Conservation (phyloP, 2,329 filamentous ascomycete genomes). For the Diaporthe citriasiana region DNA sequence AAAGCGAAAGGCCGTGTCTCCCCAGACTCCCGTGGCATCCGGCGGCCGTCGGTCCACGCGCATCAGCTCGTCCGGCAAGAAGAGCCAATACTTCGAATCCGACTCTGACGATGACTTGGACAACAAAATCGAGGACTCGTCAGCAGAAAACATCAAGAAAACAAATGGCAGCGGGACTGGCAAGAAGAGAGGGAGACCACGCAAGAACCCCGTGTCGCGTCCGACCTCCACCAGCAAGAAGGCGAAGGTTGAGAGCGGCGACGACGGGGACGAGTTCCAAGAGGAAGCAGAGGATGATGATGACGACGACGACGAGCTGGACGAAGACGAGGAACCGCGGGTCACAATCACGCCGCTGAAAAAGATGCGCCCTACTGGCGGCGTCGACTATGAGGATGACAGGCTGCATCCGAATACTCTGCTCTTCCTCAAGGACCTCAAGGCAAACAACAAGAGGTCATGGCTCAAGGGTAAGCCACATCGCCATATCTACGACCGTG, state of each 20-base stretch:
- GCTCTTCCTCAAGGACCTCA: slow-evolving; percentile 70
- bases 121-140: neutral
- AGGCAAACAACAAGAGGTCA: slow-evolving; percentile 69
- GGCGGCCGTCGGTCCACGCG: slow-evolving; percentile 63
- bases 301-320: slow-evolving; percentile 54
- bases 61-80: slow-evolving; percentile 58
- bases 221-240: slow-evolving; percentile 40
- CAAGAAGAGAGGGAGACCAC: slow-evolving; percentile 28
- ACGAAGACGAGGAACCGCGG: slow-evolving; percentile 52
- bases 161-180: slow-evolving; percentile 28
- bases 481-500: neutral
- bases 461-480: slow-evolving; percentile 69
- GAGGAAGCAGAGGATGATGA: slow-evolving; percentile 53
- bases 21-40: slow-evolving; percentile 48
- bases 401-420: slow-evolving; percentile 71
- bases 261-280: slow-evolving; percentile 51
- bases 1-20: slow-evolving; percentile 44
- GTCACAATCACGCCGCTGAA: slow-evolving; percentile 59
- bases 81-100: slow-evolving; percentile 67
- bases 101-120: slow-evolving; percentile 47
- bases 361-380: slow-evolving; percentile 57
- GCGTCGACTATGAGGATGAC: slow-evolving; percentile 64
- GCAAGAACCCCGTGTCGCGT: slow-evolving; percentile 34
- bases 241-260: slow-evolving; percentile 45
- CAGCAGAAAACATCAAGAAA: slow-evolving; percentile 24